These are phyloP conservation scores for Geotrichum ghanense DNA, from an alignment of 805 yeast species.

Conservation along the genomic window DNA sequence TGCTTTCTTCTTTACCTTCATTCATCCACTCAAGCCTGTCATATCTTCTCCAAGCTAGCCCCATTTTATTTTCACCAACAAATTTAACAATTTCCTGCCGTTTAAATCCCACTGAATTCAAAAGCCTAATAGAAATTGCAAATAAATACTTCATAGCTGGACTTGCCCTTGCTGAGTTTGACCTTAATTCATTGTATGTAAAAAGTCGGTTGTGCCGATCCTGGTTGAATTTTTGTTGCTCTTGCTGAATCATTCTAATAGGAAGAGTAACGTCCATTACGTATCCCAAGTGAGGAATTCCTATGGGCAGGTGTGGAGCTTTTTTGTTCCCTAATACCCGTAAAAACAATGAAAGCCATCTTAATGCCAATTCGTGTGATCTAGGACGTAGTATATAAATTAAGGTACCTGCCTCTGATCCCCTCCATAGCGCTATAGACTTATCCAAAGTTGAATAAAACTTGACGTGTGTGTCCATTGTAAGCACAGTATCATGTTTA, in stretches of 20 bases:
- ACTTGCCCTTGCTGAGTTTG: constrained; percentile 1
- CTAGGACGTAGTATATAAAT: constrained; percentile 48
- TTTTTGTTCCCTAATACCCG: constrained; percentile 32
- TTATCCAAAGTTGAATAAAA: constrained; percentile 63
- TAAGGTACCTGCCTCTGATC: constrained; percentile 14
- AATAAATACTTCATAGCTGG: constrained; percentile 30
- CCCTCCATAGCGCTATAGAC: constrained; percentile 42
- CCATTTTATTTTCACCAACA: constrained; percentile 24
- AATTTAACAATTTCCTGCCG: constrained; percentile 8
- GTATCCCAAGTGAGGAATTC: constrained; percentile 36
- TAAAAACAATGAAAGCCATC: constrained; percentile 53
- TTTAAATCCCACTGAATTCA: constrained; percentile 17
- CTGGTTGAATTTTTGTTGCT: neutral
- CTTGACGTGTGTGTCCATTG: constrained; percentile 29
- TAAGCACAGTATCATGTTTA: constrained; percentile 16
- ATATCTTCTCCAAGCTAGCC: constrained; percentile 53
- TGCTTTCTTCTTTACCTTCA: constrained; percentile 32
- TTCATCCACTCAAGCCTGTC: constrained; percentile 67
- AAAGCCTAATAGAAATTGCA: constrained; percentile 26
- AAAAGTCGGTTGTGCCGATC: constrained; percentile 4
- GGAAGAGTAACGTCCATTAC: constrained; percentile 40
- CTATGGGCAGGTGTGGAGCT: constrained; percentile 25
- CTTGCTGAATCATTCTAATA: constrained; percentile 9
- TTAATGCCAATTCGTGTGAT: constrained; percentile 40
- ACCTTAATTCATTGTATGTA: constrained; percentile 2